phyloP scores from a whole-genome alignment of 495 filamentous ascomycete genomes.

The Hypoxylon fuscum region DNA sequence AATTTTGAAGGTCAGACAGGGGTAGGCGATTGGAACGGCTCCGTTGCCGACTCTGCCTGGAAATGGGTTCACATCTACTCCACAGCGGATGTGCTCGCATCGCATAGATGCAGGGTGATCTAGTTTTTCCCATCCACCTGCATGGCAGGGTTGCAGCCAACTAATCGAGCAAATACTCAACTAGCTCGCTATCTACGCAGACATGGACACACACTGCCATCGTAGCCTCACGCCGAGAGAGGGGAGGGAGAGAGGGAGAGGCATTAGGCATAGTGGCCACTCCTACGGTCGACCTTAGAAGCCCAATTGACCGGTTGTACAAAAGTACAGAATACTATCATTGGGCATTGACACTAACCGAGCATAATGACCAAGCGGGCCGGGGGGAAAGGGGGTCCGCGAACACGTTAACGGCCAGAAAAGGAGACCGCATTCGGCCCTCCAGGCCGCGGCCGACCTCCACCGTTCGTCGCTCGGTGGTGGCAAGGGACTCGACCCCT shows the following conservation, averaged over 20 bases:
- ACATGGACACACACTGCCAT: constrained; percentile 2
- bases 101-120: constrained; percentile 43
- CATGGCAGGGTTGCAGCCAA: constrained; percentile 37
- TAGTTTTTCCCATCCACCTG: constrained; percentile 34
- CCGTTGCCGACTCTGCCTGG: constrained; percentile 40
- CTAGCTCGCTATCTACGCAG: constrained; percentile 13
- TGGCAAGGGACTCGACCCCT: constrained; percentile 14
- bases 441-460: constrained; percentile 38
- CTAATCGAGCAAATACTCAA: constrained; percentile 22
- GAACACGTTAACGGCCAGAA: constrained; percentile 39
- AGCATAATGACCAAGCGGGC: constrained; percentile 23
- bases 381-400: constrained; percentile 29
- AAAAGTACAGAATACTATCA: constrained; percentile 29
- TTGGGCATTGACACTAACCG: constrained; percentile 43
- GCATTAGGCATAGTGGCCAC: constrained; percentile 22
- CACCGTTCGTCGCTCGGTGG: constrained; percentile 35
- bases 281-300: constrained; percentile 17
- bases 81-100: constrained; percentile 46
- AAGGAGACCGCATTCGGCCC: constrained; percentile 41
- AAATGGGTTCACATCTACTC: constrained; percentile 38
- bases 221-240: constrained; percentile 17
- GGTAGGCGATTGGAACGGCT: constrained; percentile 42
- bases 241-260: background rate
- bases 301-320: constrained; percentile 41
- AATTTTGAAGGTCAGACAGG: constrained; percentile 36